phyloP scores from a whole-genome alignment of 108 stramenopile genomes.

The Chaetoceros tenuissimus region DNA sequence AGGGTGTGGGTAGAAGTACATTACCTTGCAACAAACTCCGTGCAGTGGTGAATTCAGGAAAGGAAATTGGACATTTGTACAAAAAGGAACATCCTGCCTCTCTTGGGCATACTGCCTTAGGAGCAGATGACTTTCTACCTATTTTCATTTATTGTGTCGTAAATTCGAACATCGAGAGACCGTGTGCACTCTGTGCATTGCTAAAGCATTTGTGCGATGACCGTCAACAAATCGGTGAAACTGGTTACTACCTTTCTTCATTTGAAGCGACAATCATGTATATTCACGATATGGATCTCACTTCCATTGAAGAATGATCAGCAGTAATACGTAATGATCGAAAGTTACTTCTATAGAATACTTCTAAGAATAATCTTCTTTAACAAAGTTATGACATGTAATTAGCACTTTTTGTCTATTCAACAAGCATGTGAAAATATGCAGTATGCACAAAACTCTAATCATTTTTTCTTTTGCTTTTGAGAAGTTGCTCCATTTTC shows the following conservation, averaged over 20 bases:
- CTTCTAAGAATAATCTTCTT: no score
- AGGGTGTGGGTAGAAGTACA: constrained; percentile 69
- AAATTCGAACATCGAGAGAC: constrained; percentile 67
- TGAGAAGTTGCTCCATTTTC: constrained; percentile 4
- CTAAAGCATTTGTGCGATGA: constrained; percentile 71
- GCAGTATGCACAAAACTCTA: no score
- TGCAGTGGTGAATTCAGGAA: constrained; percentile 74
- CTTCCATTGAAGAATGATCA: no score
- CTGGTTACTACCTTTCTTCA: constrained; percentile 83
- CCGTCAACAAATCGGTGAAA: constrained; percentile 68
- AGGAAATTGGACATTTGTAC: constrained; percentile 56
- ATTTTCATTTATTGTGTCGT: constrained; percentile 87
- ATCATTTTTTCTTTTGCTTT: not conserved
- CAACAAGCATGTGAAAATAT: no score
- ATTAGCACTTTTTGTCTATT: no score
- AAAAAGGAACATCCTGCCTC: not conserved
- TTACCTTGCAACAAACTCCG: constrained; percentile 75
- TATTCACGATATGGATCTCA: constrained; percentile 66
- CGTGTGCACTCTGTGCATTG: constrained; percentile 67
- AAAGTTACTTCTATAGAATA: no score
- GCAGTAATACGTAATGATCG: no score
- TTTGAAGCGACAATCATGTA: constrained; percentile 83
- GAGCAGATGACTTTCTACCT: constrained; percentile 90
- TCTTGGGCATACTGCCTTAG: constrained; percentile 20
- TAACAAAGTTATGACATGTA: no score